Base-by-base conservation (phyloP, 179 eudicot species). In the Carnegiea gigantea region DNA sequence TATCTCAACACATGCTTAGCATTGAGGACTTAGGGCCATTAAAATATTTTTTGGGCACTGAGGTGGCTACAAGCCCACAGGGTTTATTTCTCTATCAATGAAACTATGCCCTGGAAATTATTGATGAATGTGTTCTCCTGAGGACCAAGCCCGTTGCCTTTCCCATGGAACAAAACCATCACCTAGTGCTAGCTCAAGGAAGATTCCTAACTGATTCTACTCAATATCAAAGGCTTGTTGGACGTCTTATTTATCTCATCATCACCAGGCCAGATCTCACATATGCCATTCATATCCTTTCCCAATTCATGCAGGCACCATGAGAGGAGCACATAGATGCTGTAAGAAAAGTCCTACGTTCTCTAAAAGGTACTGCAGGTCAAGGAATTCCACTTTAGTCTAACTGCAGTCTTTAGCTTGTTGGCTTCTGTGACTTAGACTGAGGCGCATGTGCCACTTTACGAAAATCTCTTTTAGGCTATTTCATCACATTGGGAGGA, bases 31-130 rank as follows among this genome's bases (percentile, higher is more conserved):
- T 82, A 68, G 65, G 81, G 6, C 14, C n/a, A 1, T 51, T 82
- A n/a, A 78, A 73, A 43, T 82, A 78, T 12, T 71, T 82, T 77
- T 28, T 71, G 15, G 81, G 81, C 6, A 48, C 73, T 21, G 77
- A 78, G 11, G 43, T 78, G 1, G 30, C 78, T 6, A 46, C 24
- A 2, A 4, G 40, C 0, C 6, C 36, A 2, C n/a, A 12, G 1
- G 78, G 81, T 8, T n/a, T 82, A 6, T 59, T 12, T 15, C 0
- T 78, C 0, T 36, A 5, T 26, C 51, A 78, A 28, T 0, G 74
- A 7, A 78, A 78, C 12, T 82, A 78, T 44, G 30, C 30, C 18
- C 9, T 70, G 5, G 85, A 82, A 48, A 20, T 82, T 15, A 12
- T 82, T 1, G 15, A 18, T 4, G 81, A 82, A 0, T 21, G 15